Evolutionary conservation across 1,284 basidiomycete genomes (phyloP).

Genomic region (Trichosporon ovoides): DNA sequence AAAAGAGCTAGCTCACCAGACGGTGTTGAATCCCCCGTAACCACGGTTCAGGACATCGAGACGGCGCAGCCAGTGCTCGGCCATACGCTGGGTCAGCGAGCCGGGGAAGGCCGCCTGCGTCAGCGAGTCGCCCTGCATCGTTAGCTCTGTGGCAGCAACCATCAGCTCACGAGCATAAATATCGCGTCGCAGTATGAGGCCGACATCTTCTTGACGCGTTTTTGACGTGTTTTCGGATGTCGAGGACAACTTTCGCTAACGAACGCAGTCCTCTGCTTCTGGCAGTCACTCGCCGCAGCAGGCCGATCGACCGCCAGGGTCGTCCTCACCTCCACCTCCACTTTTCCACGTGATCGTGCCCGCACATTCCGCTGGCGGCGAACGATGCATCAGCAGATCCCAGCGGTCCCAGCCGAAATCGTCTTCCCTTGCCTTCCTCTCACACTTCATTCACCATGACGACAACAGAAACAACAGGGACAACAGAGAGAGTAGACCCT

Average conservation of each 20-base stretch:
- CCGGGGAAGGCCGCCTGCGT: constrained; percentile 42
- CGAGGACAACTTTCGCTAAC: too few species aligned
- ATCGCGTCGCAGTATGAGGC: constrained; percentile 36
- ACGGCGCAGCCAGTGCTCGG: constrained; percentile 64
- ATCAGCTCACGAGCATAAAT: constrained; percentile 40
- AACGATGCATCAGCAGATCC: background rate
- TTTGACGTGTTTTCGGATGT: background rate
- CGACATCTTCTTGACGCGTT: constrained; percentile 27
- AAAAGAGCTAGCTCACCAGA: constrained; percentile 51
- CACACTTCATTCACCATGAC: constrained; percentile 2
- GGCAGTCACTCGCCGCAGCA: background rate
- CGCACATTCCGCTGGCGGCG: background rate
- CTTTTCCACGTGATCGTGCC: background rate
- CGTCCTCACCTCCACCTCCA: background rate
- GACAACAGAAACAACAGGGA: background rate
- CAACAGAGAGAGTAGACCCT: background rate
- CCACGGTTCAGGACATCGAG: constrained; percentile 80
- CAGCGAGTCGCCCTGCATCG: constrained; percentile 43
- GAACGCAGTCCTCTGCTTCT: too few species aligned
- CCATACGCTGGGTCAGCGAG: constrained; percentile 37
- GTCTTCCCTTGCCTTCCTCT: background rate
- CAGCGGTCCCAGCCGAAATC: background rate
- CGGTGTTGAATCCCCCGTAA: constrained; percentile 65
- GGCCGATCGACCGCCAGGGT: background rate
- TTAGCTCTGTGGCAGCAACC: background rate